phyloP scores from a whole-genome alignment of 2,329 filamentous ascomycete species.

The Fusarium mexicanum region DNA sequence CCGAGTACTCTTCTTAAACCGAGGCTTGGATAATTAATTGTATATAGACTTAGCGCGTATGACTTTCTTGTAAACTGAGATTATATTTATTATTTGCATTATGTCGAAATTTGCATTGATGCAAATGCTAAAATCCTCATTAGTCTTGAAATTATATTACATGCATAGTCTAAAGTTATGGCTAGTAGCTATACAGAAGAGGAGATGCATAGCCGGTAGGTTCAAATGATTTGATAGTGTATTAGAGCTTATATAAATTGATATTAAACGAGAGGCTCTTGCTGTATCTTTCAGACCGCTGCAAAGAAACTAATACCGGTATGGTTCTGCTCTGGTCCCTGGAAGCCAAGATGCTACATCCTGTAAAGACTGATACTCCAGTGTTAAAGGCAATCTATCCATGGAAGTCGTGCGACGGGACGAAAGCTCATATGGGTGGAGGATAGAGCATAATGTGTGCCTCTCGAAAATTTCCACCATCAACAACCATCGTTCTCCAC shows the following conservation, averaged over 20 bases:
- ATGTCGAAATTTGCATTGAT: accelerated
- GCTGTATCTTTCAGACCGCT: no score
- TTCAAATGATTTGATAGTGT: no score
- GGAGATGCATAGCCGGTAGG: no score
- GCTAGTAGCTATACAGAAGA: no score
- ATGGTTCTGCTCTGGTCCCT: background rate
- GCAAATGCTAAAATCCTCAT: background rate
- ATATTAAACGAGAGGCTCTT: no score
- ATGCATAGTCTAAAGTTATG: no score
- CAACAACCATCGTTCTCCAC: background rate
- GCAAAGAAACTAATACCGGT: no score
- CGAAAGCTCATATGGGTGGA: background rate
- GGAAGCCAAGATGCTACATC: background rate
- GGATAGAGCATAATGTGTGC: accelerated
- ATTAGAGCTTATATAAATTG: no score
- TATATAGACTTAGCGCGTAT: background rate
- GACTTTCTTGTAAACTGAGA: background rate
- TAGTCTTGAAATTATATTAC: no score
- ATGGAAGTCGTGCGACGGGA: background rate
- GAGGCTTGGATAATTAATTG: background rate
- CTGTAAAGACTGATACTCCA: background rate
- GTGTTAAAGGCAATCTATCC: background rate
- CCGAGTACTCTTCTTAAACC: slow-evolving; percentile 26
- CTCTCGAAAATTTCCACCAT: background rate
- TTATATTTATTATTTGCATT: background rate